A percentile compares a stretch with the other conserved stretches of the same genome.
phyloP scores from a whole-genome alignment of 257 asterid species.

The Anisodus tanguticus region DNA sequence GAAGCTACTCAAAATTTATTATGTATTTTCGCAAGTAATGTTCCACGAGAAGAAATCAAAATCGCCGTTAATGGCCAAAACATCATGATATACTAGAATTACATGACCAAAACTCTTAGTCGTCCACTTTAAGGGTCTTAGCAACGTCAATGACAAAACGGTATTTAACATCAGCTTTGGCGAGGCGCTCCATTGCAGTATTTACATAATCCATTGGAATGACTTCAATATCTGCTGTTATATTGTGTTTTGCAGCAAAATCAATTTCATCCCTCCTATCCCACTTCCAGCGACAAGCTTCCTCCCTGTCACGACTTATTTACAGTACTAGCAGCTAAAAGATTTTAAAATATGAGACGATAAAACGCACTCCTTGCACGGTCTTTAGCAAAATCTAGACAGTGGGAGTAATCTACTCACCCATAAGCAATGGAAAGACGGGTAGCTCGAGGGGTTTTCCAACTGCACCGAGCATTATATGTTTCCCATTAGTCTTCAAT shows the following conservation, averaged over 20 bases:
- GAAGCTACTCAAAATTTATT: neutral
- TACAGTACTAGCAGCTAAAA: neutral
- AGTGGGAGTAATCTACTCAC: constrained; percentile 28
- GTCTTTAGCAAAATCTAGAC: neutral
- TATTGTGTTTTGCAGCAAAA: constrained; percentile 43
- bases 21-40: neutral
- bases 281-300: constrained; percentile 44
- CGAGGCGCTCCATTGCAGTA: constrained; percentile 60
- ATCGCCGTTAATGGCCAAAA: neutral
- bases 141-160: constrained; percentile 60
- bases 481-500: constrained; percentile 56
- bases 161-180: constrained; percentile 55
- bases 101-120: neutral
- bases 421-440: constrained; percentile 43
- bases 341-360: neutral
- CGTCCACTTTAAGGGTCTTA: constrained; percentile 42
- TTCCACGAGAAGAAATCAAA: neutral
- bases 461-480: constrained; percentile 53
- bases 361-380: neutral
- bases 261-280: constrained; percentile 53
- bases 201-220: constrained; percentile 54
- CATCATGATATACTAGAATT: neutral
- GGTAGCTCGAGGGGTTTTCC: constrained; percentile 53
- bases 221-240: constrained; percentile 45
- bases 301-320: constrained; percentile 42